Percentiles rank a stretch among this genome's conserved stretches.
phyloP scores from a whole-genome alignment of 1,284 basidiomycete genomes.

The Rhodofomes roseus region DNA sequence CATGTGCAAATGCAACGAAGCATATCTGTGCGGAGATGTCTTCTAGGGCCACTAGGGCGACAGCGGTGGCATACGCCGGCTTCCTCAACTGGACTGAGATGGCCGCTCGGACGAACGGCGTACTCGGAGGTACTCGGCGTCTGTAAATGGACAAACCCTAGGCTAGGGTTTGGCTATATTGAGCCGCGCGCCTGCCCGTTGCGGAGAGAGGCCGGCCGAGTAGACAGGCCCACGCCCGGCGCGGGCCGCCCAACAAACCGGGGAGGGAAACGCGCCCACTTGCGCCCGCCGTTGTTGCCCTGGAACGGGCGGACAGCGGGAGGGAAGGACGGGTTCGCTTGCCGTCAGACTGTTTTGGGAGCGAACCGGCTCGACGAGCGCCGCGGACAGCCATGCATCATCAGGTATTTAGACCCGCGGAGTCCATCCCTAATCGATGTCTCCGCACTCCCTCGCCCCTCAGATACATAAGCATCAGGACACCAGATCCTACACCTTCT shows the following conservation, averaged over 20 bases:
- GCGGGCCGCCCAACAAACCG: too few species aligned
- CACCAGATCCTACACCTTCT: background rate
- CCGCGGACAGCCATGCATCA: background rate
- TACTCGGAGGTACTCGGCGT: background rate
- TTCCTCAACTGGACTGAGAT: background rate
- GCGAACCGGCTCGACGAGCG: background rate
- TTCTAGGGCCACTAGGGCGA: background rate
- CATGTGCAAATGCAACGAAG: background rate
- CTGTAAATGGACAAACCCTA: background rate
- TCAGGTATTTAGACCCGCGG: background rate
- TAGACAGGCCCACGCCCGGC: background rate
- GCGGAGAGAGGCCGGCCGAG: background rate
- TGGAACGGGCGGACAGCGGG: background rate
- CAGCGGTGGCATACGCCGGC: background rate
- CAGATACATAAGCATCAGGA: constrained; percentile 1
- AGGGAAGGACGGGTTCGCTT: background rate
- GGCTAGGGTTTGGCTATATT: background rate
- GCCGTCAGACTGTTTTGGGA: background rate
- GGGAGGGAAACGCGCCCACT: too few species aligned
- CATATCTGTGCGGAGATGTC: background rate
- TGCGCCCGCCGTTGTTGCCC: background rate
- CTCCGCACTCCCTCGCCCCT: background rate
- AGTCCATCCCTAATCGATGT: background rate
- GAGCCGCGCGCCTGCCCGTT: background rate
- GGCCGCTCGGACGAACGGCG: too few species aligned